Evolutionary conservation across 441 rosid species (phyloP).

Genomic region (Populus hybrid): DNA sequence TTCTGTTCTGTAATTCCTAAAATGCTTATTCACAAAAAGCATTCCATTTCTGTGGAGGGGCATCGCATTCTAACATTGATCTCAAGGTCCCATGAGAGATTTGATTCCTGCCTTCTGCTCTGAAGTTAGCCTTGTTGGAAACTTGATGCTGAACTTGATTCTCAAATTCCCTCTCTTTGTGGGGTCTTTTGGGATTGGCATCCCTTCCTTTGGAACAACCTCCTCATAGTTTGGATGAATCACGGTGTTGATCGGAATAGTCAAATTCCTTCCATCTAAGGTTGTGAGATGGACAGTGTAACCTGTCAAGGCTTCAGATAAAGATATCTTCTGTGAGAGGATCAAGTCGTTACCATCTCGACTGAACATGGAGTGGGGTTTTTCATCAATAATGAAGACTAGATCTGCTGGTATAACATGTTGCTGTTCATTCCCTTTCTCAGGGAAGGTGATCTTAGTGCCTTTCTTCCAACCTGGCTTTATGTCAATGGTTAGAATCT

Average conservation of each 20-base stretch:
- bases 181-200: conserved; percentile 67
- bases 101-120: conserved; percentile 80
- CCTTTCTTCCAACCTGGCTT: conserved; percentile 96
- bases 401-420: conserved; percentile 65
- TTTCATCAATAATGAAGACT: conserved; percentile 72
- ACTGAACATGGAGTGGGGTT: conserved; percentile 59
- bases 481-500: conserved; percentile 65
- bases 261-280: conserved; percentile 63
- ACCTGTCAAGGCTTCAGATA: conserved; percentile 71
- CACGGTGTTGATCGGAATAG: conserved; percentile 53
- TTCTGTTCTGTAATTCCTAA: not conserved
- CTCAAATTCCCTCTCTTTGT: conserved; percentile 60
- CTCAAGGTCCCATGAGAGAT: not conserved
- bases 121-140: conserved; percentile 58
- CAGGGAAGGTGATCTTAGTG: conserved; percentile 78
- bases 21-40: not conserved
- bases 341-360: conserved; percentile 79
- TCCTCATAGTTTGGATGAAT: conserved; percentile 72
- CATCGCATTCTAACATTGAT: not conserved
- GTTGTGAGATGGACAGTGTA: conserved; percentile 54
- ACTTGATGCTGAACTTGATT: conserved; percentile 64
- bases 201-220: conserved; percentile 67
- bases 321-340: conserved; percentile 54
- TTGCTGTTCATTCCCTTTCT: conserved; percentile 77
- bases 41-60: not conserved